Base-by-base conservation (phyloP, 2,329 filamentous ascomycete species). In the Pseudogymnoascus verrucosus region DNA sequence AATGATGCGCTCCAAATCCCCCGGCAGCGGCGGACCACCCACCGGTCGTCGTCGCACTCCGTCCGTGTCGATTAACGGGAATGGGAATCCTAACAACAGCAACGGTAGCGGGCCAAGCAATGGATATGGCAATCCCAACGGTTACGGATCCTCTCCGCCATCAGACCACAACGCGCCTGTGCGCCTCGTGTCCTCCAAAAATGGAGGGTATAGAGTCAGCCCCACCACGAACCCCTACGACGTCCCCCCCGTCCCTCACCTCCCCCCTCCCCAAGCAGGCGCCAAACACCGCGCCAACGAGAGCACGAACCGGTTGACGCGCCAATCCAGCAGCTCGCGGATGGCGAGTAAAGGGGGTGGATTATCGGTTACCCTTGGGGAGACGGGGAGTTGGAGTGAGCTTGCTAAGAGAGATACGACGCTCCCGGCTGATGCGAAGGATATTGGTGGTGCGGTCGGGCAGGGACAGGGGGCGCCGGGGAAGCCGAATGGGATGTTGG, bases 321-420 rank as follows among this genome's bases (percentile, higher is more conserved):
- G 51, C 21, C 31, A 61, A 26, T 11, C 59, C 0, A 26, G 26
- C n/a, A 36, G 26, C 5, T 36, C 26, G 26, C 7, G 71, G 28
- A 73, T 73, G 28, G 67, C 71, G 44, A 71, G 69, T 16, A 68
- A 67, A 63, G 68, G 70, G 3, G 93, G 93, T 62, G 93, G 93
- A 16, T 86, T 97, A 63, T 91, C 96, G 75, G 90, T 97, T 70
- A 93, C 95, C 19, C 83, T 98, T 39, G 93, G 96, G 70, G 92
- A 92, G 71, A 86, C 88, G 14, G 90, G 91, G 65, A 93, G 89
- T 75, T 98, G 93, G 93, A 93, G 89, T 57, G 90, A 96, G 67
- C 83, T 97, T 74, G 91, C 91, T 60, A 88, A 93, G 65, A 89
- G 93, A 71, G 93, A 91, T 71, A 84, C 88, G 61, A 92, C 88